Base-by-base conservation (phyloP, 2,329 filamentous ascomycete species). In the Rutstroemia sp. region DNA sequence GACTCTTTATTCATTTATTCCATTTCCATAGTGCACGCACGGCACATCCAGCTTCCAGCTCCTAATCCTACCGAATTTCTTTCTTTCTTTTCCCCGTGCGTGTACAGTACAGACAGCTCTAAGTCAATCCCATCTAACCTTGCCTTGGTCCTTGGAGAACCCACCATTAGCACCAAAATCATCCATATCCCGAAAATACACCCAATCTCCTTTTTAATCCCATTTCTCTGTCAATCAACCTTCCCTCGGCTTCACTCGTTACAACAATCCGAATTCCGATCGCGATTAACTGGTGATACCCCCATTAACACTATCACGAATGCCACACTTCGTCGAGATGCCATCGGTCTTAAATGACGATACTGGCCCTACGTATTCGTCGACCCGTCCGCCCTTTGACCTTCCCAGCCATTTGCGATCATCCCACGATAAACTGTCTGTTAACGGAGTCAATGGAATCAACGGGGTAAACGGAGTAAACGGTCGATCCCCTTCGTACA, bases 251-350 rank as follows among this genome's bases (percentile, higher is more conserved):
- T 19, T 42, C 48, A n/a, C 37, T 49, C 37, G 48, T 27, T 21
- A 39, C 52, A 48, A 56, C 57, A 47, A 51, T 48, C 58, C 53
- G 51, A 27, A 52, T 59, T 23, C 56, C 60, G 23, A 60, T 53
- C 42, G 49, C 60, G 62, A 65, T 61, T 65, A 60, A 58, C 57
- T 60, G 60, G 62, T 60, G 38, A 64, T 60, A 65, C 60, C 51
- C 59, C 34, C 23, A 53, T 54, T 30, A 56, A 57, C 57, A 55
- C 50, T 49, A 51, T 59, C 60, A 59, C 61, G 60, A 64, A 73
- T 75, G 72, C 71, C 73, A 67, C 69, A 74, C 69, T 68, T 68
- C 60, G 65, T 74, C 68, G 74, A 75, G 61, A 80, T 80, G 78
- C 76, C 78, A 69, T 74, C 74, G 62, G 72, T 76, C 68, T 68